These are phyloP conservation scores for Dispira parvispora DNA, from an alignment of 192 early-diverging fungal genomes.

Conservation along the genomic window DNA sequence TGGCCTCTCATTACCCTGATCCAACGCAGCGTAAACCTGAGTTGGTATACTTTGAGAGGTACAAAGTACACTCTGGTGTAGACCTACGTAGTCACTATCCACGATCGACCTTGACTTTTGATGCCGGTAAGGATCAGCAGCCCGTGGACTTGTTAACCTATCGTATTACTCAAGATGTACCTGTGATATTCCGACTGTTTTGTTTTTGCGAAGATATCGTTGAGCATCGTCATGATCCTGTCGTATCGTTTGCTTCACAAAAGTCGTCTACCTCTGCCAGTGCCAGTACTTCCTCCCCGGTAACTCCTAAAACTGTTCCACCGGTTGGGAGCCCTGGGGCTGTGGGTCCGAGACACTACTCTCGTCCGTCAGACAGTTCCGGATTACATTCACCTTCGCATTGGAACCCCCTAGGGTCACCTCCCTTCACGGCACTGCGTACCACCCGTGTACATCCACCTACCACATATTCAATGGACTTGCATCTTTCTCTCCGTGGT, in stretches of 20 bases:
- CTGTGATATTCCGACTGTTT: conserved; percentile 2
- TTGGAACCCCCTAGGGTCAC: neutral
- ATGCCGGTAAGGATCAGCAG: neutral
- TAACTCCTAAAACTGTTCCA: no score
- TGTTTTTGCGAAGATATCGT: neutral
- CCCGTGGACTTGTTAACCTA: neutral
- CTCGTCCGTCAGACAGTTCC: neutral
- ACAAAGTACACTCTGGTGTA: neutral
- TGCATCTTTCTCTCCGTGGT: neutral
- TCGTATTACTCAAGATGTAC: neutral
- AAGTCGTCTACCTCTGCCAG: no score
- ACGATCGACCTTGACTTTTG: neutral
- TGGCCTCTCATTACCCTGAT: neutral
- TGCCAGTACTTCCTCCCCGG: no score
- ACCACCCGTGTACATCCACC: neutral
- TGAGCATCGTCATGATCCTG: neutral
- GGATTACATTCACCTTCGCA: neutral
- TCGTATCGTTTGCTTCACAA: neutral
- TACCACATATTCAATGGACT: neutral
- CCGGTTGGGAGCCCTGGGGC: no score
- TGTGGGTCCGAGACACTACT: neutral
- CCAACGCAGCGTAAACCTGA: neutral
- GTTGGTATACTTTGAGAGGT: neutral
- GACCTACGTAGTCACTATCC: neutral
- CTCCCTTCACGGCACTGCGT: neutral